A percentile compares a stretch with the other conserved stretches of the same genome.
These are phyloP conservation scores for Nemophila menziesii DNA, from an alignment of 257 asterid genomes.

Conservation along the genomic window DNA sequence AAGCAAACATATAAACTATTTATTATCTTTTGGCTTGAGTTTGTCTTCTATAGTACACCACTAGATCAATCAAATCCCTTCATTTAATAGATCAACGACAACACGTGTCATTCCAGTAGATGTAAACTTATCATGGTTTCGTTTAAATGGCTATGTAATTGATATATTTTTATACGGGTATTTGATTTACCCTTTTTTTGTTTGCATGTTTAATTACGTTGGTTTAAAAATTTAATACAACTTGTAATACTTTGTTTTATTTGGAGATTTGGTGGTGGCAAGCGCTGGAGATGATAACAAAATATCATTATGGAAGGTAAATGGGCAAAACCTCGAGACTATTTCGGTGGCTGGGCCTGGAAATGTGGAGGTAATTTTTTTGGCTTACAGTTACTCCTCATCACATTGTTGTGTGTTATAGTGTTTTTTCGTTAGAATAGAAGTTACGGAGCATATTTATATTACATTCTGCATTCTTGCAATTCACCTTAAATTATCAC, in stretches of 20 bases:
- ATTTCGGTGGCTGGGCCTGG: slow-evolving; percentile 53
- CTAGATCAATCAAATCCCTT: background rate
- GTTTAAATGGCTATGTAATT: too few species aligned
- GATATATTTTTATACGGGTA: background rate
- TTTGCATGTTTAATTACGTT: background rate
- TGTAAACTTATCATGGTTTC: background rate
- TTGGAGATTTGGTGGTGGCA: slow-evolving; percentile 83
- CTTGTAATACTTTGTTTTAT: slow-evolving; percentile 6
- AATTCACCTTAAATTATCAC: too few species aligned
- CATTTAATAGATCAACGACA: too few species aligned
- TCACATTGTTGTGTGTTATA: too few species aligned
- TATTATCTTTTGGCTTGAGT: slow-evolving; percentile 14
- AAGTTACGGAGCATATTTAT: background rate
- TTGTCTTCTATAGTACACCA: slow-evolving; percentile 1
- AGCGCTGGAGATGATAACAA: slow-evolving; percentile 84
- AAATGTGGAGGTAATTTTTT: slow-evolving; percentile 57
- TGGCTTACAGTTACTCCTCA: slow-evolving; percentile 3
- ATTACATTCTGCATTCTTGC: too few species aligned
- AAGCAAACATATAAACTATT: slow-evolving; percentile 8
- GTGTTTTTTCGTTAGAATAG: too few species aligned
- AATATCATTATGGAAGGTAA: slow-evolving; percentile 70
- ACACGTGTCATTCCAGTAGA: slow-evolving; percentile 11
- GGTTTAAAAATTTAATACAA: too few species aligned
- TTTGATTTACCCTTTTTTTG: background rate
- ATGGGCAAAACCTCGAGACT: slow-evolving; percentile 76